A percentile compares a stretch with the other conserved stretches of the same genome.
Conservation (phyloP, 345 rosid genomes). For the Brassica cretica region DNA sequence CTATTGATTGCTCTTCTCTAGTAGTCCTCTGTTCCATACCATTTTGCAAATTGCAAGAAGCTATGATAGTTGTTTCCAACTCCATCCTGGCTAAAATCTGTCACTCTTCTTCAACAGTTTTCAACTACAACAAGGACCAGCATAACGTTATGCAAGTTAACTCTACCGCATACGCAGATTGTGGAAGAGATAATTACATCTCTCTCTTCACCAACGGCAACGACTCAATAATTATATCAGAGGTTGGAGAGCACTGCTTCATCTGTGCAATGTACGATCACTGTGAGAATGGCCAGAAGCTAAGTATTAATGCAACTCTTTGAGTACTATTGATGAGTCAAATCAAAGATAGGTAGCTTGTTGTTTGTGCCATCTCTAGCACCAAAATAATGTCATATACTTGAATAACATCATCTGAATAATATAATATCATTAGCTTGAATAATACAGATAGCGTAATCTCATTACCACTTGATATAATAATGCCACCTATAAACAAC, state of each 20-base stretch:
- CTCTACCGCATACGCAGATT: conserved; percentile 44
- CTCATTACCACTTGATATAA: conserved; percentile 7
- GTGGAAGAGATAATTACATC: conserved; percentile 34
- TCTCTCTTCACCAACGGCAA: conserved; percentile 39
- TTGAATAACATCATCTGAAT: conserved; percentile 15
- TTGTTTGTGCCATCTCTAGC: conserved; percentile 14
- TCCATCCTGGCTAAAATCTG: conserved; percentile 16
- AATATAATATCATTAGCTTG: neutral
- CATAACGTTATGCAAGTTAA: conserved; percentile 51
- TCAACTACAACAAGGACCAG: conserved; percentile 37
- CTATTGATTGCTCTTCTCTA: neutral
- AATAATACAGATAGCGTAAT: conserved; percentile 12
- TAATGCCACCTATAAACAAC: conserved; percentile 5
- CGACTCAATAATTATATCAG: conserved; percentile 36
- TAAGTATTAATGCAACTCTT: conserved; percentile 36
- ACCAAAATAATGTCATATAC: conserved; percentile 28
- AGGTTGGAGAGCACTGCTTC: conserved; percentile 33
- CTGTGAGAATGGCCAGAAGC: conserved; percentile 44
- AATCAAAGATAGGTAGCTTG: conserved; percentile 20
- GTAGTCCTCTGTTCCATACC: conserved; percentile 2
- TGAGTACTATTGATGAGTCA: conserved; percentile 7
- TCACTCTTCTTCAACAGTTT: conserved; percentile 34
- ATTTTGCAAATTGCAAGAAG: conserved; percentile 4
- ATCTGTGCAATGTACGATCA: conserved; percentile 40
- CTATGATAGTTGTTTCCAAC: neutral